These are phyloP conservation scores for Ceratocystiopsis sp. DNA, from an alignment of 2,329 filamentous ascomycete genomes.

Conservation along the genomic window DNA sequence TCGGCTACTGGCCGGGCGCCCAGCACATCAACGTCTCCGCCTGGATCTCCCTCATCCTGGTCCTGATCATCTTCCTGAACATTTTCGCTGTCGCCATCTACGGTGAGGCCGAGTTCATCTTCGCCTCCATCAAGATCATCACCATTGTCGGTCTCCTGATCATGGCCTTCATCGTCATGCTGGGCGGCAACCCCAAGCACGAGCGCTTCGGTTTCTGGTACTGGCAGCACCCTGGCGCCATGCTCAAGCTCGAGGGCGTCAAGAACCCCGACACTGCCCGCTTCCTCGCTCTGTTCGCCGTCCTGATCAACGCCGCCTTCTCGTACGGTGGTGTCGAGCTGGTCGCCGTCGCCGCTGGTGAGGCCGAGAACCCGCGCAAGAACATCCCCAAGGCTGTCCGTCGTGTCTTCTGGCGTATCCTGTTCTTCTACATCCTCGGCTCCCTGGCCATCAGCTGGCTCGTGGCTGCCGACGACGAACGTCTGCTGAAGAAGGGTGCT, in stretches of 20 bases:
- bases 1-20: constrained; percentile 24
- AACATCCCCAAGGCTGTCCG: constrained; percentile 47
- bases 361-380: constrained; percentile 46
- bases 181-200: constrained; percentile 35
- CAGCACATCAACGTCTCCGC: constrained; percentile 12
- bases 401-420: constrained; percentile 44
- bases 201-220: constrained; percentile 34
- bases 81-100: constrained; percentile 34
- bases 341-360: constrained; percentile 42
- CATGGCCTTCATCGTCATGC: constrained; percentile 38
- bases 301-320: constrained; percentile 17
- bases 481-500: constrained; percentile 32
- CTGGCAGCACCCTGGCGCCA: constrained; percentile 21
- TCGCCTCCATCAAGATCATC: constrained; percentile 34
- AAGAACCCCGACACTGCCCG: constrained; percentile 23
- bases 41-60: constrained; percentile 34
- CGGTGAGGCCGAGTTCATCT: constrained; percentile 27
- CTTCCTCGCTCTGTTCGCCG: constrained; percentile 11
- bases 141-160: constrained; percentile 42
- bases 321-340: constrained; percentile 37
- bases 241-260: constrained; percentile 19
- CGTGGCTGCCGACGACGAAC: constrained; percentile 43
- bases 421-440: constrained; percentile 46
- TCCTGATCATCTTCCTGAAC: constrained; percentile 28
- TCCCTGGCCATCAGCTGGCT: constrained; percentile 44